A percentile compares a stretch with the other conserved stretches of the same genome.
Conservation (phyloP, 352 stramenopile species). For the Globisporangium splendens region DNA sequence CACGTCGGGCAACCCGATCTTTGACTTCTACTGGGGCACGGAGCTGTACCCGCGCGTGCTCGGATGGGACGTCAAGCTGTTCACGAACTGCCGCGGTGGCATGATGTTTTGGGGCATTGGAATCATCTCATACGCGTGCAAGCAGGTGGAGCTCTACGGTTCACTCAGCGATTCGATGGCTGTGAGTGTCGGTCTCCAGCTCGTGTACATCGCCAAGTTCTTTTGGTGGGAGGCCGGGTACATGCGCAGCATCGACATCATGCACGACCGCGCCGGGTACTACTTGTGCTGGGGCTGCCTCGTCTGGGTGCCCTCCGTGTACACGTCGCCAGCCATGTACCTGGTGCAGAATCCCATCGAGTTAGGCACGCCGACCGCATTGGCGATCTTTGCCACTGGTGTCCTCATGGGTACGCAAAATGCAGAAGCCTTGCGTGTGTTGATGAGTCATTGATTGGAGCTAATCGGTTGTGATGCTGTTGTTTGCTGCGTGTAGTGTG, state of each 20-base stretch:
- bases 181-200: conserved; percentile 49
- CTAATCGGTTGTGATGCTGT: not conserved
- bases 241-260: conserved; percentile 98
- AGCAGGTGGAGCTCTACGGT: conserved; percentile 77
- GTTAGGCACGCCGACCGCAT: conserved; percentile 36
- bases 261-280: conserved; percentile 92
- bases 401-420: conserved; percentile 65
- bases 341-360: conserved; percentile 88
- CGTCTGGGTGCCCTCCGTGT: conserved; percentile 96
- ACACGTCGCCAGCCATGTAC: conserved; percentile 94
- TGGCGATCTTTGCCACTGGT: conserved; percentile 61
- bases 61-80: conserved; percentile 96
- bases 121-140: conserved; percentile 89
- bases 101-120: conserved; percentile 97
- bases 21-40: conserved; percentile 97
- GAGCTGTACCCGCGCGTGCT: conserved; percentile 94
- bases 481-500: conserved; percentile 43
- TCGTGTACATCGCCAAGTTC: conserved; percentile 80
- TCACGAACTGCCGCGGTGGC: conserved; percentile 96
- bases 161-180: conserved; percentile 87
- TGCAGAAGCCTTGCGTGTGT: conserved; percentile 12
- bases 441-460: conserved; percentile 10
- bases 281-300: conserved; percentile 97
- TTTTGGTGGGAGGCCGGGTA: conserved; percentile 96
- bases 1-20: conserved; percentile 89